These are phyloP conservation scores for Elsinoe arachidis DNA, from an alignment of 2,329 filamentous ascomycete genomes.

Conservation along the genomic window DNA sequence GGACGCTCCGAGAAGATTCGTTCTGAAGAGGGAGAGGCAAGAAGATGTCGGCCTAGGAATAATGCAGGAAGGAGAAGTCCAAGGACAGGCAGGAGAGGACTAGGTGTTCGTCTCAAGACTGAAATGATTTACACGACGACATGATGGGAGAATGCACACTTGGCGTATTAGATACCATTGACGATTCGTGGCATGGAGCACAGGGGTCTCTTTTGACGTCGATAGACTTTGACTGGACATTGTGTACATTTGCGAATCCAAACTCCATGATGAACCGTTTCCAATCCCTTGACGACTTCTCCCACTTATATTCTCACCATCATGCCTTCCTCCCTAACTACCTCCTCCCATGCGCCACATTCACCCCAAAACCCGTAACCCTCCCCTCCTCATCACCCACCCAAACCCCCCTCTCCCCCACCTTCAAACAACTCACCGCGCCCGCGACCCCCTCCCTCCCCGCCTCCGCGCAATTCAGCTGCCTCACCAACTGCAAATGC, in stretches of 20 bases:
- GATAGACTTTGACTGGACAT: neutral
- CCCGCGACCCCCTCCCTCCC: constrained; percentile 52
- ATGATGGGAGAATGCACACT: neutral
- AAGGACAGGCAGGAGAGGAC: neutral
- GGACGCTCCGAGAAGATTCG: constrained; percentile 26
- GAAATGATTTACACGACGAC: neutral
- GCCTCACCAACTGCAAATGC: constrained; percentile 67
- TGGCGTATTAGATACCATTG: neutral
- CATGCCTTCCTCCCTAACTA: neutral
- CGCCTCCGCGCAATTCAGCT: constrained; percentile 70
- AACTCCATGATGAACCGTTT: neutral
- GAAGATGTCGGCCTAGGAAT: constrained; percentile 6
- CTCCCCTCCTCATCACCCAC: constrained; percentile 88
- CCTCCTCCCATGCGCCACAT: neutral
- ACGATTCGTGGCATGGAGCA: neutral
- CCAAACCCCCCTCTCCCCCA: constrained; percentile 76
- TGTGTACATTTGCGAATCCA: neutral
- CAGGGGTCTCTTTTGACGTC: neutral
- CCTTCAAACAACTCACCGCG: constrained; percentile 76
- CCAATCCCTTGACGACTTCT: neutral
- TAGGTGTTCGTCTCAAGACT: constrained; percentile 1
- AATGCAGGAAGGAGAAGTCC: neutral
- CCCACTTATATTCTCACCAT: neutral
- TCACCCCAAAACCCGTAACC: constrained; percentile 41
- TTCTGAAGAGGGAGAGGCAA: neutral